Conservation (phyloP, 192 early-diverging fungal genomes). For the Coemansia sp. region DNA sequence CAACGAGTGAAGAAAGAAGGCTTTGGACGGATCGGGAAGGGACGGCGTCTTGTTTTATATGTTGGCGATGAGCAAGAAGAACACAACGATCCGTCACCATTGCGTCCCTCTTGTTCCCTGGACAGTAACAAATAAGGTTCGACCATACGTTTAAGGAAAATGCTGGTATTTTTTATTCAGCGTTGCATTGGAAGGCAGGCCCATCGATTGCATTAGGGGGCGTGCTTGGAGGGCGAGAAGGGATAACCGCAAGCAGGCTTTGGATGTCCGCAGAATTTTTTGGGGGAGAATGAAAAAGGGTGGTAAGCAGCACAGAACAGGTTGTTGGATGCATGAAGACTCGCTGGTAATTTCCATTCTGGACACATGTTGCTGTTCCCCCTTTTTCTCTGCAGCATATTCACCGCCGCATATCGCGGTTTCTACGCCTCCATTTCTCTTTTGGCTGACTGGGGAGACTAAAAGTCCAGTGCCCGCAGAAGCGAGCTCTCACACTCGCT, state of each 20-base stretch:
- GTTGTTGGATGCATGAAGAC: not conserved
- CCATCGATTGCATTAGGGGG: too few relatives aligned
- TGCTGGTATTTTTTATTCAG: too few relatives aligned
- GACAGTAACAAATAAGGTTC: not conserved
- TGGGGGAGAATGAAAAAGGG: not conserved
- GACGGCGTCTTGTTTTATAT: not conserved
- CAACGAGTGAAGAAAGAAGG: not conserved
- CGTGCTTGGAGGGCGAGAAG: not conserved
- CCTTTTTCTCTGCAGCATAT: not conserved
- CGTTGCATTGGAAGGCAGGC: too few relatives aligned
- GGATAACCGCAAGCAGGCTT: not conserved
- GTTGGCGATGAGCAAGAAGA: not conserved
- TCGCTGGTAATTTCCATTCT: not conserved
- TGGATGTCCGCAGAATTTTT: conserved; percentile 1
- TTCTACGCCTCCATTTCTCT: not conserved
- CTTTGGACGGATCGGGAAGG: not conserved
- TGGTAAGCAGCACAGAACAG: not conserved
- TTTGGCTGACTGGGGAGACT: too few relatives aligned
- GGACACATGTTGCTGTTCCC: not conserved
- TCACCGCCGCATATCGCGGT: not conserved
- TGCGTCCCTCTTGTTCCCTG: not conserved
- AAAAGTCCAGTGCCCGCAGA: too few relatives aligned
- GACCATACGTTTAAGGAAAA: not conserved
- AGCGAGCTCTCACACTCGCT: not conserved
- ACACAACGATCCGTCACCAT: not conserved